Evolutionary conservation across 2,329 filamentous ascomycete species (phyloP).

Genomic region (Colletotrichum sp.): DNA sequence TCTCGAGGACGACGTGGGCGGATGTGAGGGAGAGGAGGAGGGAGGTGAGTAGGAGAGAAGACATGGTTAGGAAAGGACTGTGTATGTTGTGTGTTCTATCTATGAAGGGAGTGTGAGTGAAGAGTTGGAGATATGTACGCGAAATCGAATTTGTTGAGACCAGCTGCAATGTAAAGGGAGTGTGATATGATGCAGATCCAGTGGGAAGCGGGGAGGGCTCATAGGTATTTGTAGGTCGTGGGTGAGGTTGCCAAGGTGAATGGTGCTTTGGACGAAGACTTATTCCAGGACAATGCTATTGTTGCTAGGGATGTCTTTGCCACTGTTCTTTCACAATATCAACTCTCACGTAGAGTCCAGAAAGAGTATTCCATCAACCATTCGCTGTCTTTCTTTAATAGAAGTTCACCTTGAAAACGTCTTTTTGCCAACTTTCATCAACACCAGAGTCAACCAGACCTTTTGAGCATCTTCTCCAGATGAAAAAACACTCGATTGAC

Average conservation of each 20-base stretch:
- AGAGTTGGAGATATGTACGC: neutral
- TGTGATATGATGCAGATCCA: neutral
- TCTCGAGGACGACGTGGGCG: slow-evolving; percentile 15
- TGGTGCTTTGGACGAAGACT: neutral
- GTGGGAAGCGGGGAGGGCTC: neutral
- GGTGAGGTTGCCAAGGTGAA: neutral
- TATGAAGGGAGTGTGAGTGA: neutral
- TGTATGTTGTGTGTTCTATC: neutral
- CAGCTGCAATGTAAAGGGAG: neutral
- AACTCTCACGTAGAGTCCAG: neutral
- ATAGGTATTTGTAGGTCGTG: neutral
- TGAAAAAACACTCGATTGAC: neutral
- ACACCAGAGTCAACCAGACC: neutral
- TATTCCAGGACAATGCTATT: neutral
- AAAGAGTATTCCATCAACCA: neutral
- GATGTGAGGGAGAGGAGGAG: neutral
- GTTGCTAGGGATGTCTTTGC: neutral
- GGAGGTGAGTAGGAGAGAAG: neutral
- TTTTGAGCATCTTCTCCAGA: neutral
- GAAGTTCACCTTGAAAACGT: neutral
- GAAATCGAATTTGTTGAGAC: neutral
- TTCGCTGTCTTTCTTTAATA: neutral
- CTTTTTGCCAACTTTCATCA: neutral
- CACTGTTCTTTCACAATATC: neutral
- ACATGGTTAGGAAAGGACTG: neutral